Conservation (phyloP, 176 grass and related monocot genomes). For the Themeda triandra region DNA sequence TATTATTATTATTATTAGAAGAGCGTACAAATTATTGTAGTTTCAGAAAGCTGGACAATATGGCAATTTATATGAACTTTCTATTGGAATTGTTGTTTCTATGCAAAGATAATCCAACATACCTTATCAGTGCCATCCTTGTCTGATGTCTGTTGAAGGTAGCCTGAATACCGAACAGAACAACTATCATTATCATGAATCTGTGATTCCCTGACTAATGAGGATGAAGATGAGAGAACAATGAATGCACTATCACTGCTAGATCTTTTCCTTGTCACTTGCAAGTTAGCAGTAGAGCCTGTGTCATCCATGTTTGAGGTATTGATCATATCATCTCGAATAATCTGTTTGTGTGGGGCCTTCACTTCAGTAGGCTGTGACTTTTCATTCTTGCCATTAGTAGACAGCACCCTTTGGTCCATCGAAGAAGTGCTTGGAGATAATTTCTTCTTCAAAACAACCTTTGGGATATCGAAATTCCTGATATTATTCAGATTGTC, state of each 20-base stretch:
- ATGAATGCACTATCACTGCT: slow-evolving; percentile 32
- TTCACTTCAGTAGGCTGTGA: slow-evolving; percentile 24
- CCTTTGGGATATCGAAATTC: slow-evolving; percentile 73
- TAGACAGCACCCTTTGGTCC: slow-evolving; percentile 44
- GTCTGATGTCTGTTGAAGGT: slow-evolving; percentile 21
- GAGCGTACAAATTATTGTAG: neutral
- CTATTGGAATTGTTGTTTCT: neutral
- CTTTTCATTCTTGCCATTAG: slow-evolving; percentile 15
- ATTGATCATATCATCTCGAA: slow-evolving; percentile 13
- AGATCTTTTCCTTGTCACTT: slow-evolving; percentile 69
- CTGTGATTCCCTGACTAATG: slow-evolving; percentile 13
- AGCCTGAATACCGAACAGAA: slow-evolving; percentile 17
- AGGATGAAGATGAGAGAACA: slow-evolving; percentile 43
- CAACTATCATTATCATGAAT: slow-evolving; percentile 36
- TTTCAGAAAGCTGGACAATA: neutral
- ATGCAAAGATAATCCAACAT: slow-evolving; percentile 3
- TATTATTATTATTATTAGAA: too few species aligned
- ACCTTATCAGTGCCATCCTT: slow-evolving; percentile 5
- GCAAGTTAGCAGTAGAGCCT: slow-evolving; percentile 62
- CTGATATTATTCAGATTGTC: slow-evolving; percentile 73
- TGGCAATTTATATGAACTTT: neutral
- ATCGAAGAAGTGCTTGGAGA: slow-evolving; percentile 33
- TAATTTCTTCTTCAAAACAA: slow-evolving; percentile 58
- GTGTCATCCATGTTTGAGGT: slow-evolving; percentile 38
- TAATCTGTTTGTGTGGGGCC: slow-evolving; percentile 18